A percentile compares a stretch with the other conserved stretches of the same genome.
Conservation (phyloP, 2,329 filamentous ascomycete genomes). For the Fragosphaeria purpurea region DNA sequence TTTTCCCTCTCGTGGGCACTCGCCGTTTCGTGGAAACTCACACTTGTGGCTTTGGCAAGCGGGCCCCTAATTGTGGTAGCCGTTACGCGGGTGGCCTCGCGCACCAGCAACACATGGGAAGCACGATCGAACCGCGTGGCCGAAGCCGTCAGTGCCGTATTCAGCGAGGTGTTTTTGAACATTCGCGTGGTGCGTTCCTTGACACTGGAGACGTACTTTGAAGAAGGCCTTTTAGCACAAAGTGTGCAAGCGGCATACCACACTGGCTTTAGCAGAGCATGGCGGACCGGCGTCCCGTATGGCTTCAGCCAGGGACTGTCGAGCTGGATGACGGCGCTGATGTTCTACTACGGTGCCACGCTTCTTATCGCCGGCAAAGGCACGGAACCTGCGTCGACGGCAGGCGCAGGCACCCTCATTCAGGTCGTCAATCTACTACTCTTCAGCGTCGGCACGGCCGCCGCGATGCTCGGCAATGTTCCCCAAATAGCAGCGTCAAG, state of each 20-base stretch:
- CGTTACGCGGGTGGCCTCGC: constrained; percentile 55
- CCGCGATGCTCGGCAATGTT: constrained; percentile 59
- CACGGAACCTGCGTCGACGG: constrained; percentile 20
- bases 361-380: constrained; percentile 33
- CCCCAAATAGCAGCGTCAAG: constrained; percentile 71
- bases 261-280: constrained; percentile 55
- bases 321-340: constrained; percentile 62
- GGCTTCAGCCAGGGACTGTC: constrained; percentile 67
- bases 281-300: constrained; percentile 60
- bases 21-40: constrained; percentile 66
- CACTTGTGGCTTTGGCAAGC: constrained; percentile 62
- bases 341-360: constrained; percentile 73
- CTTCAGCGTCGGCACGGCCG: constrained; percentile 69
- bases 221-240: constrained; percentile 43
- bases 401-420: constrained; percentile 49
- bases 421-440: constrained; percentile 73
- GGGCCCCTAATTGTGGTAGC: constrained; percentile 60
- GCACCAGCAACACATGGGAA: constrained; percentile 64
- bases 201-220: constrained; percentile 64
- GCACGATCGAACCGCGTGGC: constrained; percentile 52
- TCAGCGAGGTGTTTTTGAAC: constrained; percentile 67
- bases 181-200: constrained; percentile 70
- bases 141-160: constrained; percentile 48
- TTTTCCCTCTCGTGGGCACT: constrained; percentile 69
- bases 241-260: constrained; percentile 42